phyloP scores from a whole-genome alignment of 2,329 filamentous ascomycete species.

The Meredithiella fracta region DNA sequence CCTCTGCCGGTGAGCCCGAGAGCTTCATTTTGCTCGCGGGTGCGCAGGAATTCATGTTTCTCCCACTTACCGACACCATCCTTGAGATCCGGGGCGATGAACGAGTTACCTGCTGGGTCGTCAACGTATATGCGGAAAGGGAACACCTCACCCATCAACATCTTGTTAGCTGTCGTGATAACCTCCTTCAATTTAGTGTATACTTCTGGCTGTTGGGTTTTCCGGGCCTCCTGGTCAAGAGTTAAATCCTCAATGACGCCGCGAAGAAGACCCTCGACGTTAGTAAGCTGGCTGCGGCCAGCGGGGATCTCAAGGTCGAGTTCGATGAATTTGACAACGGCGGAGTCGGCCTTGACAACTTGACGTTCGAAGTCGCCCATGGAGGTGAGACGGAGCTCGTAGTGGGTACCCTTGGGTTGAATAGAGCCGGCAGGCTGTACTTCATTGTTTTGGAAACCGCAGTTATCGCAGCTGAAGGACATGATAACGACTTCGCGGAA shows the following conservation, averaged over 20 bases:
- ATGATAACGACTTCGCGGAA: conserved; percentile 96
- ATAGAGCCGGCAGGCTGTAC: conserved; percentile 86
- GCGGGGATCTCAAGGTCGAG: conserved; percentile 85
- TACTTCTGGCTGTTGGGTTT: conserved; percentile 60
- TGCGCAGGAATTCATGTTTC: conserved; percentile 69
- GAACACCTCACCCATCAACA: conserved; percentile 61
- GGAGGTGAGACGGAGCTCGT: conserved; percentile 61
- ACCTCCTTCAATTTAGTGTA: conserved; percentile 63
- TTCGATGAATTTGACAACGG: conserved; percentile 73
- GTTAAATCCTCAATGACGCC: conserved; percentile 68
- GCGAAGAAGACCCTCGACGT: conserved; percentile 73
- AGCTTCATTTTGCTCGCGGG: conserved; percentile 67
- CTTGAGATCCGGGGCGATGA: conserved; percentile 75
- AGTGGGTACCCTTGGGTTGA: conserved; percentile 73
- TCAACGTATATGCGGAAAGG: conserved; percentile 82
- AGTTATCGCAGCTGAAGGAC: conserved; percentile 88
- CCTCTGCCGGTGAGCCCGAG: conserved; percentile 57
- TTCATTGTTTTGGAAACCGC: conserved; percentile 78
- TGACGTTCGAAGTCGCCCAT: conserved; percentile 65
- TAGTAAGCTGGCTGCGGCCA: conserved; percentile 80
- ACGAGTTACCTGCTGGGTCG: conserved; percentile 89
- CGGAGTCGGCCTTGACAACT: conserved; percentile 82
- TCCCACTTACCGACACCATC: conserved; percentile 76
- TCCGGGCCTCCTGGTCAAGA: conserved; percentile 66
- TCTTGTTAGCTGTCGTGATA: conserved; percentile 55